These are phyloP conservation scores for Lunasporangiospora selenospora DNA, from an alignment of 192 early-diverging fungal species.

Conservation along the genomic window DNA sequence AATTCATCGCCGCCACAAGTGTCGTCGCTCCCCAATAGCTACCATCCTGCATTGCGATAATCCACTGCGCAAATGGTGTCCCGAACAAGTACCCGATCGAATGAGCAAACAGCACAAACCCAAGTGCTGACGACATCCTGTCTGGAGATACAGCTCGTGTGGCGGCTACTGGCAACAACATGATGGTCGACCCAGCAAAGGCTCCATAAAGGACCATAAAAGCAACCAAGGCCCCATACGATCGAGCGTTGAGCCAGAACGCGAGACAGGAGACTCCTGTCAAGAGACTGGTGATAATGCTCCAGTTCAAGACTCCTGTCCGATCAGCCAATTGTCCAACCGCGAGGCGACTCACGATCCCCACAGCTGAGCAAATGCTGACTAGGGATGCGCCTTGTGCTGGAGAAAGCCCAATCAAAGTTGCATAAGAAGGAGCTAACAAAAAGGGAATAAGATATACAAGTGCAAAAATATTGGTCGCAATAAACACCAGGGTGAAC, in stretches of 20 bases:
- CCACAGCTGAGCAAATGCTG: conserved; percentile 2
- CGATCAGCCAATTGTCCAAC: conserved; percentile 11
- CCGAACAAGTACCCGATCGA: conserved; percentile 18
- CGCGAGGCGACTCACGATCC: conserved; percentile 1
- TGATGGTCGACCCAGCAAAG: conserved; percentile 15
- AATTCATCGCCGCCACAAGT: conserved; percentile 8
- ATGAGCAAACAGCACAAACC: conserved; percentile 32
- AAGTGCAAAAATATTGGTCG: conserved; percentile 15
- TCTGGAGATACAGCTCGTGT: not conserved
- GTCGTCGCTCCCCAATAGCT: conserved; percentile 9
- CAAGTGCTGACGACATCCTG: conserved; percentile 10
- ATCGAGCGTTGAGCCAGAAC: conserved; percentile 2
- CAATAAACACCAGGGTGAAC: conserved; percentile 10
- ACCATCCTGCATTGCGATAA: conserved; percentile 1
- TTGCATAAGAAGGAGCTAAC: conserved; percentile 6
- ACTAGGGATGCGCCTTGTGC: conserved; percentile 11
- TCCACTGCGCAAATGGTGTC: conserved; percentile 9
- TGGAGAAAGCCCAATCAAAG: conserved; percentile 6
- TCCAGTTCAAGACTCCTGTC: conserved; percentile 13
- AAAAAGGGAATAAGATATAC: conserved; percentile 19
- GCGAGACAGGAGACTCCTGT: not conserved
- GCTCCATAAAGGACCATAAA: conserved; percentile 19
- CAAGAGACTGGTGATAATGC: not conserved
- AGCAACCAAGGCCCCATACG: not conserved
- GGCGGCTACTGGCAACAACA: conserved; percentile 22